phyloP scores from a whole-genome alignment of 371 early-diverging fungal genomes.

The Rhizopus arrhizus region DNA sequence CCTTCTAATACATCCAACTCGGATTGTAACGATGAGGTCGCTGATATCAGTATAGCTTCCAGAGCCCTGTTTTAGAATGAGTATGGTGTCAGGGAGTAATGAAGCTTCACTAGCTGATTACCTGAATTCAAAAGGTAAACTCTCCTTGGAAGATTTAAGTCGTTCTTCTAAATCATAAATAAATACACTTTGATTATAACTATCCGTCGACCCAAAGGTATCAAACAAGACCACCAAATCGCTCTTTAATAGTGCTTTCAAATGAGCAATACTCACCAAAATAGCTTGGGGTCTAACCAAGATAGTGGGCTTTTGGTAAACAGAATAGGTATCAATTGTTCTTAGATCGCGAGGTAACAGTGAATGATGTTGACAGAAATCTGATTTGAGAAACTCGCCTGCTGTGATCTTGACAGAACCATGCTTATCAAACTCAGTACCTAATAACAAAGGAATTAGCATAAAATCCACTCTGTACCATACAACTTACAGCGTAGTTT shows the following conservation, averaged over 20 bases:
- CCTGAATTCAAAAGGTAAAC: constrained; percentile 75
- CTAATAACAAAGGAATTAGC: constrained; percentile 22
- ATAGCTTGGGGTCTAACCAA: constrained; percentile 87
- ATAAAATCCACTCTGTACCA: not conserved
- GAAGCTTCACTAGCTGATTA: constrained; percentile 13
- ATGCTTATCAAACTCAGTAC: constrained; percentile 75
- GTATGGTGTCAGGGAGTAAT: not conserved
- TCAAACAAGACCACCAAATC: constrained; percentile 82
- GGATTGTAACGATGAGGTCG: constrained; percentile 68
- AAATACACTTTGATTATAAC: constrained; percentile 73
- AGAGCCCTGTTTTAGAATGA: constrained; percentile 59
- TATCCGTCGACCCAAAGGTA: constrained; percentile 65
- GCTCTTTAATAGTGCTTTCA: constrained; percentile 80
- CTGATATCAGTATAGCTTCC: constrained; percentile 81
- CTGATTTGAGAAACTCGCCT: constrained; percentile 77
- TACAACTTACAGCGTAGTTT: constrained; percentile 32
- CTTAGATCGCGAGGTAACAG: constrained; percentile 78
- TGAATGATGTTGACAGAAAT: constrained; percentile 77
- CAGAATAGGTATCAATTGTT: constrained; percentile 76
- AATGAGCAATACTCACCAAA: constrained; percentile 77
- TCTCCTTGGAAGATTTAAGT: constrained; percentile 56
- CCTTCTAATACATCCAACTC: constrained; percentile 71
- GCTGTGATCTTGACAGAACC: constrained; percentile 73
- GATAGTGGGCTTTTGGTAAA: constrained; percentile 81
- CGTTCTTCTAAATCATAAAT: constrained; percentile 82